These are phyloP conservation scores for Stygiomarasmius scandens DNA, from an alignment of 1,284 basidiomycete genomes.

Conservation along the genomic window DNA sequence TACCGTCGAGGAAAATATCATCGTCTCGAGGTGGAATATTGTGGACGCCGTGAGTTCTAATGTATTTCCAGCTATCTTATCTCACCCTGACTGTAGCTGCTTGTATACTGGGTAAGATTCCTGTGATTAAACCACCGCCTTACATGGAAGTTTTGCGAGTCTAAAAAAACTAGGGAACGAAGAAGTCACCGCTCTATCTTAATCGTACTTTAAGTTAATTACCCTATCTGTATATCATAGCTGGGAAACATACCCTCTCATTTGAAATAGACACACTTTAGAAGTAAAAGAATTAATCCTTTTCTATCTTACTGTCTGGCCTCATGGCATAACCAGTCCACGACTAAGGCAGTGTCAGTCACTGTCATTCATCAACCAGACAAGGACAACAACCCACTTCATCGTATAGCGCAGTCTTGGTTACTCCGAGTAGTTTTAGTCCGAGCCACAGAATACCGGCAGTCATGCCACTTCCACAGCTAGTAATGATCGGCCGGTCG, in stretches of 20 bases:
- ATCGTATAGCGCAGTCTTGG: constrained; percentile 75
- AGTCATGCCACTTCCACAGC: constrained; percentile 96
- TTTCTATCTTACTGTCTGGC: constrained; percentile 64
- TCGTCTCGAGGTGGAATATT: constrained; percentile 70
- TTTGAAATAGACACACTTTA: too few species aligned
- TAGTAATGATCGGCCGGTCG: constrained; percentile 63
- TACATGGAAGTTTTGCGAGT: constrained; percentile 64
- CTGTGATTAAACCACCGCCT: constrained; percentile 54
- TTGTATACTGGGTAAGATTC: constrained; percentile 48
- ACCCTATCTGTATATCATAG: too few species aligned
- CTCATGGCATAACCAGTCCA: constrained; percentile 84
- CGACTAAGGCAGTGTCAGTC: constrained; percentile 49
- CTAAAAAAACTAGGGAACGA: neutral
- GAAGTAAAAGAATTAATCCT: constrained; percentile 26
- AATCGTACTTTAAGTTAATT: too few species aligned
- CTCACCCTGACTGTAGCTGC: constrained; percentile 45
- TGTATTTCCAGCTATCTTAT: neutral
- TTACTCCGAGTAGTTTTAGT: constrained; percentile 66
- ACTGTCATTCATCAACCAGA: constrained; percentile 1
- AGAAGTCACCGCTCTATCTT: neutral
- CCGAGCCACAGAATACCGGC: constrained; percentile 93
- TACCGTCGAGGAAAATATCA: constrained; percentile 61
- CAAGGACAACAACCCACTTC: constrained; percentile 58
- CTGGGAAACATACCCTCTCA: too few species aligned
- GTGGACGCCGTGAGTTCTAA: constrained; percentile 52